Percentiles rank a stretch among this genome's conserved stretches.
phyloP scores from a whole-genome alignment of 768 basidiomycete species.

The Tricholoma sp. region DNA sequence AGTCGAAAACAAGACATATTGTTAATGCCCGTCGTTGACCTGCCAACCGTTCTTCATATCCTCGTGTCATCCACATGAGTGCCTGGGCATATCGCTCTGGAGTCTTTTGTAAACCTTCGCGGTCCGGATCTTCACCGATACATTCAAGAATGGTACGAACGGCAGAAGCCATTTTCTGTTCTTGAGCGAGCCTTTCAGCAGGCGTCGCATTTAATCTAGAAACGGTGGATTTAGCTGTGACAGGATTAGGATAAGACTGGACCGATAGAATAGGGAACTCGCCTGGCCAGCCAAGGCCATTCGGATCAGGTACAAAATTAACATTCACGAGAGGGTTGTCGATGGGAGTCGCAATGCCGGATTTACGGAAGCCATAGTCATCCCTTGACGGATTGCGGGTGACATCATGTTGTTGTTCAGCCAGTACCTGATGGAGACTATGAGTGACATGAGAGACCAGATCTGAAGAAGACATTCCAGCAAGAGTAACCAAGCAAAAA shows the following conservation, averaged over 20 bases:
- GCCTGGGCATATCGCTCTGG: conserved; percentile 97
- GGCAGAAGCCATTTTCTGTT: conserved; percentile 75
- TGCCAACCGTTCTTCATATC: conserved; percentile 92
- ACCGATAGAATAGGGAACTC: conserved; percentile 12
- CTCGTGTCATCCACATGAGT: conserved; percentile 98
- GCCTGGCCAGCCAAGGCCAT: conserved; percentile 96
- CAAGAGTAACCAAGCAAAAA: neutral
- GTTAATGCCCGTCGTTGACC: conserved; percentile 43
- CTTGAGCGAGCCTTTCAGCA: conserved; percentile 64
- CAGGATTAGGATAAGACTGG: neutral
- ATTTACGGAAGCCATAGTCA: conserved; percentile 80
- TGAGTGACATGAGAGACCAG: conserved; percentile 29
- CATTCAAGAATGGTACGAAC: conserved; percentile 93
- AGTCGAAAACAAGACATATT: conserved; percentile 9
- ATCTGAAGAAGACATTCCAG: conserved; percentile 9
- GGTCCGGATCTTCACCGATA: conserved; percentile 96
- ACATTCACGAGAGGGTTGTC: conserved; percentile 34
- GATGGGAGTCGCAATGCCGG: conserved; percentile 62
- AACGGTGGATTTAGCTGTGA: conserved; percentile 83
- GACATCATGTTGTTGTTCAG: conserved; percentile 7
- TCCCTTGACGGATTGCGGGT: conserved; percentile 46
- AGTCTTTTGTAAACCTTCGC: conserved; percentile 88
- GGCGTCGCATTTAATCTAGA: conserved; percentile 78
- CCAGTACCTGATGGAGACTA: conserved; percentile 43
- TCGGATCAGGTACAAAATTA: conserved; percentile 45